Conservation (phyloP, 768 basidiomycete species). For the Termitomyces sp. region DNA sequence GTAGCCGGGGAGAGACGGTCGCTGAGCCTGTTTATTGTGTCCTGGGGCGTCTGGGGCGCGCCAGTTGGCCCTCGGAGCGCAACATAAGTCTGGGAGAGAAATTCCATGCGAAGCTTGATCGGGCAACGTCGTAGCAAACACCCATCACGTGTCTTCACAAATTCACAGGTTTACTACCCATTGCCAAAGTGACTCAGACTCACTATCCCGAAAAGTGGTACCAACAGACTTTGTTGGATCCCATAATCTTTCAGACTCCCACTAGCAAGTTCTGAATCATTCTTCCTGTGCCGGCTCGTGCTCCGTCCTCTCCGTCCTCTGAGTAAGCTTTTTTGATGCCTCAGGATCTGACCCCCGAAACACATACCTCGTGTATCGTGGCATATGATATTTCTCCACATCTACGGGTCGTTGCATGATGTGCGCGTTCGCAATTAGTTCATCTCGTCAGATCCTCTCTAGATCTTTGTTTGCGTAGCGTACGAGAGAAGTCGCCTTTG, state of each 20-base stretch:
- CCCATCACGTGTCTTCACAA: conserved; percentile 10
- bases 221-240: no score
- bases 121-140: neutral
- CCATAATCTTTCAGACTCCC: no score
- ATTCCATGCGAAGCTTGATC: conserved; percentile 54
- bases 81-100: conserved; percentile 81
- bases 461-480: neutral
- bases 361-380: neutral
- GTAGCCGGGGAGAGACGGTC: conserved; percentile 90
- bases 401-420: neutral
- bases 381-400: no score
- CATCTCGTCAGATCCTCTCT: neutral
- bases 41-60: conserved; percentile 76
- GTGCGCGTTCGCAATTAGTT: neutral
- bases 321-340: neutral
- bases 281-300: no score
- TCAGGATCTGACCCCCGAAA: neutral
- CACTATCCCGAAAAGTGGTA: no score
- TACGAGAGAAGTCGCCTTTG: conserved; percentile 8
- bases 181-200: no score
- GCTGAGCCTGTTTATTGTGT: conserved; percentile 84
- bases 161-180: no score
- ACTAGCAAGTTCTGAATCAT: no score
- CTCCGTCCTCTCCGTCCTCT: neutral
- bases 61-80: conserved; percentile 83